Evolutionary conservation across 2,329 filamentous ascomycete genomes (phyloP).

Genomic region (Mycosphaerelloides madeirae): DNA sequence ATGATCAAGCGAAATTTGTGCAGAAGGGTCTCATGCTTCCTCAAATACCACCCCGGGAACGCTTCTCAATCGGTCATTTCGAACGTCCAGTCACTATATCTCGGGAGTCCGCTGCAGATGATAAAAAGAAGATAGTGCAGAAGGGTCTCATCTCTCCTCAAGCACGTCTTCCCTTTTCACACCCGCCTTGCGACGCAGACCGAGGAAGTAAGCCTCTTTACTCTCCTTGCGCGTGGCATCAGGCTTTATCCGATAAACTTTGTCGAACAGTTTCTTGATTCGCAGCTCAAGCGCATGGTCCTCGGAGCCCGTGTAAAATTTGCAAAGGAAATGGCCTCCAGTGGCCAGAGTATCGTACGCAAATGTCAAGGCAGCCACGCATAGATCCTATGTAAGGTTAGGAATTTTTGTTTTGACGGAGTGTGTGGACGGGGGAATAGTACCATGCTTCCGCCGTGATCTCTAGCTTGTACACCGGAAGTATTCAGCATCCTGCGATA

Average conservation of each 20-base stretch:
- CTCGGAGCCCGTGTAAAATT: slow-evolving; percentile 90
- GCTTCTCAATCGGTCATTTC: no score
- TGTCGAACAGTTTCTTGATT: slow-evolving; percentile 70
- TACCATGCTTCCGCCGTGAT: slow-evolving; percentile 95
- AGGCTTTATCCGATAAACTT: slow-evolving; percentile 83
- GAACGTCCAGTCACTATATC: no score
- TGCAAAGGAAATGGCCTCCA: slow-evolving; percentile 91
- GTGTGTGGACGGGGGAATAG: slow-evolving; percentile 30
- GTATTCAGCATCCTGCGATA: slow-evolving; percentile 99
- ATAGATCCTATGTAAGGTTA: slow-evolving; percentile 65
- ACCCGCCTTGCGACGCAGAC: slow-evolving; percentile 60
- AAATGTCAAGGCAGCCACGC: slow-evolving; percentile 77
- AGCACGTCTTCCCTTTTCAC: slow-evolving; percentile 43
- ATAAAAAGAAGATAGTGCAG: no score
- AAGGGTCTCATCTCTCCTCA: slow-evolving; percentile 20
- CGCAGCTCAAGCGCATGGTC: slow-evolving; percentile 73
- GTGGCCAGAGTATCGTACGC: slow-evolving; percentile 74
- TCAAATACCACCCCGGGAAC: no score
- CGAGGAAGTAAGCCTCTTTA: slow-evolving; percentile 82
- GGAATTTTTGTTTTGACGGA: no score
- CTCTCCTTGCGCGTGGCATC: slow-evolving; percentile 72
- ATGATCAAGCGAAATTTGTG: no score
- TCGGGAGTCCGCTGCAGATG: no score
- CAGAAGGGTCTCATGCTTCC: no score
- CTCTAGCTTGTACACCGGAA: slow-evolving; percentile 76